Conservation (phyloP, 1,139 yeast genomes). For the Geotrichum aggregatum region DNA sequence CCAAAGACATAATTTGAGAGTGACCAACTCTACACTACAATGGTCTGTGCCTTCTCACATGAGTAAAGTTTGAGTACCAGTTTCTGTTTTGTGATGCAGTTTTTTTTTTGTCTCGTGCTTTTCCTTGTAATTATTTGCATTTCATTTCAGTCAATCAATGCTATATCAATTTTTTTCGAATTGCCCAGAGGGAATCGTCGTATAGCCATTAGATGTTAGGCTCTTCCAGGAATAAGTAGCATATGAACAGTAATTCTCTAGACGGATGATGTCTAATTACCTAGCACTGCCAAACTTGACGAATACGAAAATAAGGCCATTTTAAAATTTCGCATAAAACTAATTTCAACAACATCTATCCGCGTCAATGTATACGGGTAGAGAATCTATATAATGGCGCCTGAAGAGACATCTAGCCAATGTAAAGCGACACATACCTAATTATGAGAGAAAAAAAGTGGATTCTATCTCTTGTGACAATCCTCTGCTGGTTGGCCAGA, state of each 20-base stretch:
- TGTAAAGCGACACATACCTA: not conserved
- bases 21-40: slow-evolving; percentile 13
- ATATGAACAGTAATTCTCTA: not conserved
- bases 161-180: not conserved
- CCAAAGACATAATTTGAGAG: not conserved
- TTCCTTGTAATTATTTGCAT: slow-evolving; percentile 1
- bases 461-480: not conserved
- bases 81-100: not conserved
- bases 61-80: not conserved
- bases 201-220: too few species aligned
- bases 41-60: slow-evolving; percentile 19
- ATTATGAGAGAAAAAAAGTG: not conserved
- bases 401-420: not conserved
- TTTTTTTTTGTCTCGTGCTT: slow-evolving; percentile 3
- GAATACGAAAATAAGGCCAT: not conserved
- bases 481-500: not conserved
- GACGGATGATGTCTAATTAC: not conserved
- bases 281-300: not conserved
- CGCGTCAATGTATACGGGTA: not conserved
- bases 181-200: not conserved
- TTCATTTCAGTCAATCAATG: not conserved
- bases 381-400: not conserved
- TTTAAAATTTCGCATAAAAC: not conserved
- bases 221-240: too few species aligned
- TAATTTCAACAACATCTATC: not conserved